Evolutionary conservation across 805 yeast species (phyloP), one percentile per base, ranked within the genome.

Genomic region (Pichia nanzhaoensis): DNA sequence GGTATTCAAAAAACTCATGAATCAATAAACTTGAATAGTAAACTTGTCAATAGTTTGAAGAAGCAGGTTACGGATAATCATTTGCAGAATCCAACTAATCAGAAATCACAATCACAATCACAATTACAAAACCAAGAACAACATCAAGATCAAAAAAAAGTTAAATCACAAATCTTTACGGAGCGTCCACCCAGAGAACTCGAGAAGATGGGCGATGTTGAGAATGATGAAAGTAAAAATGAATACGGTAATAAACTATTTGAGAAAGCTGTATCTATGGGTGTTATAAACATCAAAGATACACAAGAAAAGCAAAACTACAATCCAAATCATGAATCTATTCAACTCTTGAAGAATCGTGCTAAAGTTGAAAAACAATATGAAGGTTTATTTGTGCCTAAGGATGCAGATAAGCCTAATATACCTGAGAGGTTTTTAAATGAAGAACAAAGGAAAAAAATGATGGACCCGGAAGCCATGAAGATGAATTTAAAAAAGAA

Each of bases 301-400:
- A 40, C 40, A 6, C 17, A 22, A 9, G 28, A 31, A 12, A 40
- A 46, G 7, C 31, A 37, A 13, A 30, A 30, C 5, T 49, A 33
- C 7, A 48, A 54, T 41, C 45, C 43, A 21, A 42, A 54, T 34
- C 59, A 59, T 41, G 54, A 48, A 38, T 55, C 62, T 2, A 41
- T 60, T 18, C 49, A 47, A 18, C 42, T 59, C 34, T 44, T 60
- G 18, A 49, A 47, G 24, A 57, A 59, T 43, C 46, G 64, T 19
- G 48, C 48, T 17, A 37, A 38, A 7, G 41, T 56, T 16, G 63
- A 59, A 41, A 44, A 46, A 12, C 46, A 52, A 35, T 55, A 55
- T 34, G 54, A 47, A 37, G 46, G 50, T 16, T 30, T 51, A 37
- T 46, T 42, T 40, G 33, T 45, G 33, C 44, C 51, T 33, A 35